These are phyloP conservation scores for Phytopythium mirpurense DNA, from an alignment of 352 stramenopile genomes.

Conservation along the genomic window DNA sequence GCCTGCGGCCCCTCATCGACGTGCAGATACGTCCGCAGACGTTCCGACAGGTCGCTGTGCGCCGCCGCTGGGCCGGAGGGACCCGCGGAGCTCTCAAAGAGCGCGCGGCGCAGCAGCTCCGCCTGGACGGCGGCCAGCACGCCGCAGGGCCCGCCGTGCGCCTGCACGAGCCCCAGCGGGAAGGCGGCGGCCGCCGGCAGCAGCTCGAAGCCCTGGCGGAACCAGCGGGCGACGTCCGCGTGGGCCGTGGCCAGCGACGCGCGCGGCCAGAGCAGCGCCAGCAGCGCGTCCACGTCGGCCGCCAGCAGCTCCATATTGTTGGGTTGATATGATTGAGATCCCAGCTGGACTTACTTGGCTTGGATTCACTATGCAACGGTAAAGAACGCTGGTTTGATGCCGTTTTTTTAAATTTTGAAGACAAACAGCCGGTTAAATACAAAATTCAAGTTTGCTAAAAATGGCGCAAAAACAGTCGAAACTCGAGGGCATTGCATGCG, in stretches of 20 bases:
- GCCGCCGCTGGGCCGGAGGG: too few species aligned
- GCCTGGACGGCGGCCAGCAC: conserved; percentile 78
- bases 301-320: conserved; percentile 3
- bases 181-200: conserved; percentile 22
- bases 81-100: conserved; percentile 44
- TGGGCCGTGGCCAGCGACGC: neutral
- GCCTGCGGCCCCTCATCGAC: neutral
- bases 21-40: neutral
- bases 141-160: conserved; percentile 74
- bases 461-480: neutral
- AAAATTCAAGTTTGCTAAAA: neutral
- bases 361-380: neutral
- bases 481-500: neutral
- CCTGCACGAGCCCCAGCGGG: conserved; percentile 63
- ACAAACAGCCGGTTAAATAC: too few species aligned
- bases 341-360: neutral
- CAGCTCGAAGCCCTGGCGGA: conserved; percentile 57
- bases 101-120: conserved; percentile 45
- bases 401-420: neutral
- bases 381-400: too few species aligned
- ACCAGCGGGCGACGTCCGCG: conserved; percentile 40
- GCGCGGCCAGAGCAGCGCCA: conserved; percentile 5
- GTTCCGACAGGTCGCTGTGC: neutral
- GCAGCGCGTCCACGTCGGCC: neutral
- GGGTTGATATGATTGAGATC: neutral